Evolutionary conservation across 1,284 basidiomycete species (phyloP).

Genomic region (Ceratobasidium papillatum): DNA sequence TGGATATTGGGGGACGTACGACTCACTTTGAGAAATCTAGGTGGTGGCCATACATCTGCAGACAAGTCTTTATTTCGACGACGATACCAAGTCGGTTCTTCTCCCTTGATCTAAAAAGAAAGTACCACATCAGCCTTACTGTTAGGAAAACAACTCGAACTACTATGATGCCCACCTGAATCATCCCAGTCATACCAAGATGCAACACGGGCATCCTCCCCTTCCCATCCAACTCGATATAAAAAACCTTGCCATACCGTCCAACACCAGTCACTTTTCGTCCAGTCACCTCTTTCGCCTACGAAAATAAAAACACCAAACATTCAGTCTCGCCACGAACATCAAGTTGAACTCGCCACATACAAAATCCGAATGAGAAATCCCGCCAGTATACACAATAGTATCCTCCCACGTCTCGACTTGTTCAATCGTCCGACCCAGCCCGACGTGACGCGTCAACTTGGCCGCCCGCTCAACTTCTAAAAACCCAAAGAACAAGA

Average conservation of each 20-base stretch:
- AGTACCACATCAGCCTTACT: slow-evolving; percentile 7
- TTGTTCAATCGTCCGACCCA: slow-evolving; percentile 64
- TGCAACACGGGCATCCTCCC: slow-evolving; percentile 76
- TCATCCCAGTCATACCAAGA: slow-evolving; percentile 86
- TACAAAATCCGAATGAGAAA: slow-evolving; percentile 71
- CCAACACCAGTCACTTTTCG: slow-evolving; percentile 67
- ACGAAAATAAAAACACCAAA: neutral
- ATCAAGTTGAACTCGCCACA: slow-evolving; percentile 48
- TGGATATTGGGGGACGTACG: neutral
- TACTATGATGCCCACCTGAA: slow-evolving; percentile 61
- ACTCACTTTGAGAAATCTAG: slow-evolving; percentile 73
- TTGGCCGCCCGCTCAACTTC: slow-evolving; percentile 79
- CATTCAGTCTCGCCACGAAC: neutral
- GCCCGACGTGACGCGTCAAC: slow-evolving; percentile 64
- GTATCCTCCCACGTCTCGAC: slow-evolving; percentile 72
- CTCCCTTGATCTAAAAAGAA: slow-evolving; percentile 65
- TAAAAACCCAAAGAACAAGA: slow-evolving; percentile 45
- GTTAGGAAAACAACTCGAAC: neutral
- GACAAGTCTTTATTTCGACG: slow-evolving; percentile 60
- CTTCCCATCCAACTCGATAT: slow-evolving; percentile 69
- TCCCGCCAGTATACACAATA: slow-evolving; percentile 71
- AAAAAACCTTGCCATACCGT: slow-evolving; percentile 83
- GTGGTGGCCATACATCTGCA: slow-evolving; percentile 71
- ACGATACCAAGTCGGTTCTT: slow-evolving; percentile 70
- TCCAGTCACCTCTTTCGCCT: slow-evolving; percentile 69